Evolutionary conservation across 441 rosid genomes (phyloP), one percentile per base, ranked within the genome.

Genomic region (Monsonia emarginata): DNA sequence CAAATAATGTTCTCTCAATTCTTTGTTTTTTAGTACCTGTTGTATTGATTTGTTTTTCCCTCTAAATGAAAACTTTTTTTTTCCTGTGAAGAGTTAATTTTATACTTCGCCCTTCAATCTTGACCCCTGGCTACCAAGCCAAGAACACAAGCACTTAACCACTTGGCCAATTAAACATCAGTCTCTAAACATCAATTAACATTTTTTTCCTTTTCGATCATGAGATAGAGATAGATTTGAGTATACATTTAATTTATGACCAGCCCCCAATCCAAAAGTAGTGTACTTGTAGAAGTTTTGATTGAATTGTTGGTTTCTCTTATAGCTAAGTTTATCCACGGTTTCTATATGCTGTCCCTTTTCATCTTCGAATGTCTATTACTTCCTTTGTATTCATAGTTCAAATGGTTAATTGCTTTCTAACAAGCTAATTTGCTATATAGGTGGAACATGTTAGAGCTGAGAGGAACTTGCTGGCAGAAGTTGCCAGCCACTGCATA

Each of bases 381-480:
- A 30, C 22, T 4, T 60, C 25, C 34, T 13, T 63, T 21, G 14
- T 64, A 25, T 24, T 56, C 24, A 54, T 54, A 22, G 28, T 24
- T 22, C 11, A 52, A 21, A 7, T 22, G 28, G 22, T 52, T 54
- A 5, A 4, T 10, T 22, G 27, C 36, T 65, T 40, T 74, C 52
- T 34, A 27, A 2, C 25, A 16, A 26, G 21, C 63, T 69, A 60
- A 65, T 65, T 22, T 66, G 24, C 69, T 77, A 36, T 65, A 57
- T 69, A 92, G 98, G 98, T 92, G 46, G 98, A 92, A 82, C 98
- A 92, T 84, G 98, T 90, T 71, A 85, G 92, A 76, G 97, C 98
- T 30, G 98, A 92, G 84, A 88, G 98, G 79, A 87, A 92, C 79
- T 81, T 92, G 75, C 85, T 92, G 78, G 98, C 96, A 18, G 98